Evolutionary conservation across 192 early-diverging fungal genomes (phyloP).

Genomic region (Entomortierella lignicola): DNA sequence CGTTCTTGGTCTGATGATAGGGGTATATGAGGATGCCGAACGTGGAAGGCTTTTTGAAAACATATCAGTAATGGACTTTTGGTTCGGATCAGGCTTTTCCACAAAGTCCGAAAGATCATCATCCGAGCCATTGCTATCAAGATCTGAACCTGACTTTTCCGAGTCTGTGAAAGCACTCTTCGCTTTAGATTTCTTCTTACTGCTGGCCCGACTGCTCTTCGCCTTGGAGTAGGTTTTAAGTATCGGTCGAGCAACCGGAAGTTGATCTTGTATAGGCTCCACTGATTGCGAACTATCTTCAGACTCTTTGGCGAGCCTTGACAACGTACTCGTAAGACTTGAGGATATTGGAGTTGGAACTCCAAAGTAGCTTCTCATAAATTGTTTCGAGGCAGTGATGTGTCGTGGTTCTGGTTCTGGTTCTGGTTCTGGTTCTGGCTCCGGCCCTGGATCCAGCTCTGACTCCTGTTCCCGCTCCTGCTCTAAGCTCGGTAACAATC

Average conservation of each 20-base stretch:
- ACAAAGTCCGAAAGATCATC: conserved; percentile 18
- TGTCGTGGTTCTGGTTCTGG: conserved; percentile 7
- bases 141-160: conserved; percentile 8
- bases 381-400: background rate
- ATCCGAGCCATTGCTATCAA: conserved; percentile 11
- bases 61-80: conserved; percentile 42
- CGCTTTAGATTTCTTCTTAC: conserved; percentile 4
- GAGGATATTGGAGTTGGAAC: background rate
- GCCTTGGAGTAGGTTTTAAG: conserved; percentile 2
- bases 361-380: conserved; percentile 15
- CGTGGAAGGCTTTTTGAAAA: conserved; percentile 11
- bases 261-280: background rate
- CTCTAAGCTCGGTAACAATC: background rate
- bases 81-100: conserved; percentile 42
- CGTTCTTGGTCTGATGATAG: conserved; percentile 2
- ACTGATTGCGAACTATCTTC: background rate
- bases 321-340: background rate
- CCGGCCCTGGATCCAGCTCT: background rate
- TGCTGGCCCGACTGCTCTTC: background rate
- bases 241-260: background rate
- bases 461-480: background rate
- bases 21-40: background rate
- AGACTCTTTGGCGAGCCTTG: background rate
- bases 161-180: conserved; percentile 24
- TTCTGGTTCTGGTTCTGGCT: conserved; percentile 7